These are phyloP conservation scores for Dendrobium nobile DNA, from an alignment of 106 monocot genomes.

Conservation along the genomic window DNA sequence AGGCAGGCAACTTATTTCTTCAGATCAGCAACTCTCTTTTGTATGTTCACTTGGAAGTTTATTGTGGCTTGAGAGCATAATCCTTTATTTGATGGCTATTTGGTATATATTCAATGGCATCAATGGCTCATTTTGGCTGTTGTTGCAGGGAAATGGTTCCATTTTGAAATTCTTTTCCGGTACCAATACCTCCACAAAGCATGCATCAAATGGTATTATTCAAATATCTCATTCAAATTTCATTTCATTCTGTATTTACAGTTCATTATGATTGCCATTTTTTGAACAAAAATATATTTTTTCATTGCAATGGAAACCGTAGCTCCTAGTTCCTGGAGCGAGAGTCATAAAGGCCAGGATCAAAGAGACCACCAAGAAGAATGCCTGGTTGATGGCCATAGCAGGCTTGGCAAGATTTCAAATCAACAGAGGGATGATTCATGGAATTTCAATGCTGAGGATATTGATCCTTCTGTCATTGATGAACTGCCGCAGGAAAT, in stretches of 20 bases:
- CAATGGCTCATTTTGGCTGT: not conserved
- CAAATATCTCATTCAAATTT: not conserved
- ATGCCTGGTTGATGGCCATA: not conserved
- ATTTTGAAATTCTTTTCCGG: constrained; percentile 24
- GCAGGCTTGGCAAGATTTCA: not conserved
- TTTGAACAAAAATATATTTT: not conserved
- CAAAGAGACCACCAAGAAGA: not conserved
- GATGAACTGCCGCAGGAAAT: constrained; percentile 82
- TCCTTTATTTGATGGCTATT: too few relatives aligned
- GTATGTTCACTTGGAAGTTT: too few relatives aligned
- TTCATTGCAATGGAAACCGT: not conserved
- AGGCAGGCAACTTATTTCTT: too few relatives aligned
- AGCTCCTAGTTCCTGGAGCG: not conserved
- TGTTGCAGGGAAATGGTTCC: constrained; percentile 20
- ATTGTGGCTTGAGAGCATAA: too few relatives aligned
- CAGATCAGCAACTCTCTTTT: too few relatives aligned
- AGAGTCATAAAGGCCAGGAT: not conserved
- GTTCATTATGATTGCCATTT: not conserved
- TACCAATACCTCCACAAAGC: constrained; percentile 18
- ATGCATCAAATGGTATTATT: constrained; percentile 7
- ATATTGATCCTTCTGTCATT: constrained; percentile 71
- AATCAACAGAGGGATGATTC: constrained; percentile 4
- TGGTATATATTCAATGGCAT: too few relatives aligned
- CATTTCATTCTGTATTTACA: not conserved
- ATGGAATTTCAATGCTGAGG: constrained; percentile 52